Conservation (phyloP, 129 eudicot genomes). For the Helianthus tuberosus region DNA sequence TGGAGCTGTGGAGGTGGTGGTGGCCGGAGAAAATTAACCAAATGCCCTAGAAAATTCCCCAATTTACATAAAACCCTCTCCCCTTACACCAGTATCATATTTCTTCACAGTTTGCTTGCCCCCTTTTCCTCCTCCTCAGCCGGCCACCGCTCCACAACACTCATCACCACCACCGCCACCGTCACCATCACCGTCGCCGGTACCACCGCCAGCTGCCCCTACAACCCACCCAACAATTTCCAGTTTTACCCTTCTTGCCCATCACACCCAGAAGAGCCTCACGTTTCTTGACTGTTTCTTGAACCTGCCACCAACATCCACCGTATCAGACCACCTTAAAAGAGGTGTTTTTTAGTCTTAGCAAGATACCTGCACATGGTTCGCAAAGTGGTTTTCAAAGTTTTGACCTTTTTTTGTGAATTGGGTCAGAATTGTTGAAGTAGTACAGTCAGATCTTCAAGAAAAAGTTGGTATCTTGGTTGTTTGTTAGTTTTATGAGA, state of each 20-base stretch:
- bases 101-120: conserved; percentile 26
- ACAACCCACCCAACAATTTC: no score
- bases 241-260: no score
- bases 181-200: background rate
- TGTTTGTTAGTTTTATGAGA: conserved; percentile 19
- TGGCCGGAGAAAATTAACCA: no score
- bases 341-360: conserved; percentile 30
- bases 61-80: no score
- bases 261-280: background rate
- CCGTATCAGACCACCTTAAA: conserved; percentile 7
- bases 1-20: no score
- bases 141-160: conserved; percentile 22
- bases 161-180: conserved; percentile 22
- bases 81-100: background rate
- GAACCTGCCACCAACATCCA: conserved; percentile 17
- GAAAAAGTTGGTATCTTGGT: conserved; percentile 4
- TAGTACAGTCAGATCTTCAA: conserved; percentile 56
- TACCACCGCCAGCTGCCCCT: conserved; percentile 15
- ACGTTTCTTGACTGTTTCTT: conserved; percentile 26
- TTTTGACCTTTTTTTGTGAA: conserved; percentile 25
- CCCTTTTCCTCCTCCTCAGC: conserved; percentile 30
- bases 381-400: conserved; percentile 37
- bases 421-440: conserved; percentile 34
- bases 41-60: no score
- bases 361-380: conserved; percentile 13